phyloP scores from a whole-genome alignment of 495 filamentous ascomycete genomes.

The Hypoxylon cercidicola region DNA sequence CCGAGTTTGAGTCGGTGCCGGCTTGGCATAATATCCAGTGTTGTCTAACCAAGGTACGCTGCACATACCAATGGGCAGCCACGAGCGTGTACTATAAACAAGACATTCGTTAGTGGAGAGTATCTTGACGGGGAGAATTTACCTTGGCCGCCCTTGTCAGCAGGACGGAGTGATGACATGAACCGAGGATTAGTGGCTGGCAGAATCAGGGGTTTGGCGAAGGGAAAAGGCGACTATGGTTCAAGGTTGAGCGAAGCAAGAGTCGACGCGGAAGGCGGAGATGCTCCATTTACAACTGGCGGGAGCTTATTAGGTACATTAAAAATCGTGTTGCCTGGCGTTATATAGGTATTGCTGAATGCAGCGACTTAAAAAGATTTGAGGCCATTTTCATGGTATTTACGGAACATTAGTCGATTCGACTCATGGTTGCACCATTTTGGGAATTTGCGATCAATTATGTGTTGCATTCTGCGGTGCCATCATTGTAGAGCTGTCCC shows the following conservation, averaged over 20 bases:
- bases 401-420: constrained; percentile 50
- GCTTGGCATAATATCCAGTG: not conserved
- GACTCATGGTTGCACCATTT: constrained; percentile 50
- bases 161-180: constrained; percentile 13
- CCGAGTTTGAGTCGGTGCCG: not conserved
- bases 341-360: constrained; percentile 37
- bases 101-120: constrained; percentile 20
- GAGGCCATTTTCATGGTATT: constrained; percentile 46
- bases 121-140: constrained; percentile 15
- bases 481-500: constrained; percentile 50
- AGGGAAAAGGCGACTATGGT: constrained; percentile 14
- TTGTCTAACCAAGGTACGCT: not conserved
- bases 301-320: constrained; percentile 42
- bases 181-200: not conserved
- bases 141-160: constrained; percentile 28
- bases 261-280: constrained; percentile 23
- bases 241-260: constrained; percentile 26
- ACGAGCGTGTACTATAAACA: constrained; percentile 19
- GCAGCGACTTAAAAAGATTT: constrained; percentile 41
- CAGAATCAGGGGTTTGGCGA: constrained; percentile 15
- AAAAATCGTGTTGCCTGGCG: constrained; percentile 42
- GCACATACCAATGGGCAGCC: constrained; percentile 24
- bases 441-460: constrained; percentile 54
- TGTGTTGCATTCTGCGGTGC: constrained; percentile 50
- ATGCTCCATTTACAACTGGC: constrained; percentile 40